Percentiles rank a stretch among this genome's conserved stretches.
Conservation (phyloP, 306 rosid species). For the Lathyrus aphaca region DNA sequence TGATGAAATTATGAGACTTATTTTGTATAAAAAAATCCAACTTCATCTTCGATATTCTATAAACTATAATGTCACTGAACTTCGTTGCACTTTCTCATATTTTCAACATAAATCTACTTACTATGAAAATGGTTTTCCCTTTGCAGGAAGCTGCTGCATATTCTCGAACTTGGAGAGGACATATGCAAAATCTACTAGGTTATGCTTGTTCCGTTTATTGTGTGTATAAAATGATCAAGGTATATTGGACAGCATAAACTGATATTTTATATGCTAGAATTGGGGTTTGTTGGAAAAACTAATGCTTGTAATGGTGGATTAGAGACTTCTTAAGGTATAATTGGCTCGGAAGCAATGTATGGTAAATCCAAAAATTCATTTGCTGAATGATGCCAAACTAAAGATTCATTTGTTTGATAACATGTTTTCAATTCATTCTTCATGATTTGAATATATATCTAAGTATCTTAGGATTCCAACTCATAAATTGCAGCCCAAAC, state of each 20-base stretch:
- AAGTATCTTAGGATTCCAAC: slow-evolving; percentile 7
- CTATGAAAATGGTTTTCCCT: slow-evolving; percentile 40
- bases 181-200: slow-evolving; percentile 96
- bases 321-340: slow-evolving; percentile 20
- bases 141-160: slow-evolving; percentile 97
- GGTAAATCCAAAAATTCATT: slow-evolving; percentile 17
- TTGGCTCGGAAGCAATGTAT: slow-evolving; percentile 28
- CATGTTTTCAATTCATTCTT: slow-evolving; percentile 3
- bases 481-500: neutral
- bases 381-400: neutral
- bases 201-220: slow-evolving; percentile 96
- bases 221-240: slow-evolving; percentile 98
- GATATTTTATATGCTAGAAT: slow-evolving; percentile 14
- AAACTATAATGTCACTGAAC: slow-evolving; percentile 7
- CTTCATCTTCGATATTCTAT: slow-evolving; percentile 12
- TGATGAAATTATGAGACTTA: slow-evolving; percentile 14
- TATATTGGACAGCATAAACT: slow-evolving; percentile 38
- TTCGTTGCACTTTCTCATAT: slow-evolving; percentile 14
- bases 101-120: slow-evolving; percentile 18
- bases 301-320: slow-evolving; percentile 28
- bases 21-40: neutral
- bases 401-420: slow-evolving; percentile 7
- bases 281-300: slow-evolving; percentile 15
- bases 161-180: slow-evolving; percentile 99
- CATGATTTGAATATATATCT: neutral